Conservation (phyloP, 225 moss, liverwort and hornwort genomes). For the Neckera pumila region DNA sequence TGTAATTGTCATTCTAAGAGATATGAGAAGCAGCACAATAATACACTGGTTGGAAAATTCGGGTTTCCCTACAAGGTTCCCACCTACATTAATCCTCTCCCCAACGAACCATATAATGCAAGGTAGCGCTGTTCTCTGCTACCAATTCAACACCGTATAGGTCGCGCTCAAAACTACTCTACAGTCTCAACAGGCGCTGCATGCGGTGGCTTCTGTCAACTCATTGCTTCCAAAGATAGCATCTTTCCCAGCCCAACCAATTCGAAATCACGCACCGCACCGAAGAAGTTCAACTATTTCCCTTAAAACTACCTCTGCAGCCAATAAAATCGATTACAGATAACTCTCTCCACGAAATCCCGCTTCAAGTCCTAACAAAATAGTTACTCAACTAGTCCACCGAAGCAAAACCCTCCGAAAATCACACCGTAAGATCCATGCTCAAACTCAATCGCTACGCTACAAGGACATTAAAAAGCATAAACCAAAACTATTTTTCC, state of each 20-base stretch:
- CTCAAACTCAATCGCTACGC: not conserved
- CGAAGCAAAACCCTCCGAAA: not conserved
- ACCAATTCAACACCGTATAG: not conserved
- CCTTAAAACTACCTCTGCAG: not conserved
- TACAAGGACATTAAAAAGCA: too few species aligned
- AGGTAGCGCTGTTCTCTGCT: not conserved
- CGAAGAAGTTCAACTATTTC: not conserved
- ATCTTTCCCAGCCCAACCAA: not conserved
- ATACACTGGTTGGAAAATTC: not conserved
- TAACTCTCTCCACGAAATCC: not conserved
- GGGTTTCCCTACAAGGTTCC: not conserved
- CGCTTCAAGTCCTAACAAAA: not conserved
- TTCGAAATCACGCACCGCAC: not conserved
- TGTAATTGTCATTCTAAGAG: not conserved
- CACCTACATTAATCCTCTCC: not conserved
- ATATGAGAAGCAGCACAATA: not conserved
- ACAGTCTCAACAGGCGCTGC: not conserved
- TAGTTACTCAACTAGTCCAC: not conserved
- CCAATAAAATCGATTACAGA: not conserved
- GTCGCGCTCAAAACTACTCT: not conserved
- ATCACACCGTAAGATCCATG: not conserved
- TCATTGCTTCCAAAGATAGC: not conserved
- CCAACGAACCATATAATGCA: not conserved
- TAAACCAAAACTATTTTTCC: not conserved
- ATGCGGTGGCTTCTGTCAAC: not conserved